Base-by-base conservation (phyloP, 169 alveolate genomes). In the Plasmodium inui region DNA sequence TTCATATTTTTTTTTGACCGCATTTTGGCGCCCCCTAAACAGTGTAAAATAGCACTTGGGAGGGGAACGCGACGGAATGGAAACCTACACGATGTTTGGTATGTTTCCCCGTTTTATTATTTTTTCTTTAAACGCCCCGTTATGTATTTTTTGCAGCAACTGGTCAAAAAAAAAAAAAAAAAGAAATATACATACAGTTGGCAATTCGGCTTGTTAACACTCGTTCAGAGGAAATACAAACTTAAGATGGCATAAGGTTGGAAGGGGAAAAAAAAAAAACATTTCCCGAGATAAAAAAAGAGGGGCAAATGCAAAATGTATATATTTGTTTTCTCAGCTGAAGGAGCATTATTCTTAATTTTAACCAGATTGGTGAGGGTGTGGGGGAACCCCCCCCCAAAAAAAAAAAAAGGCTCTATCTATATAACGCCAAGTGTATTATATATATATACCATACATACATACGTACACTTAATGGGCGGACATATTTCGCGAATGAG, bases 331-430 rank as follows among this genome's bases (percentile, higher is more conserved):
- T 83, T 57, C 26, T 67, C 37, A 83, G 81, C 44, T 28, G 30
- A 83, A 61, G 50, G 50, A 83, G 92, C n/a, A 14, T 83, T 57
- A 30, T 84, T 84, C 83, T 84, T 73, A 46, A 44, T 84, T 84
- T 74, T 32, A n/a, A 84, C 74, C 57, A 73, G 84, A 50, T 22
- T 30, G 61, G 22, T 44, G 67, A 81, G 28, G 57, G 37, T 50
- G 61, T 50, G 61, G 61, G 19, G 22, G 22, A 50, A 12, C 22
- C 61, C n/a, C n/a, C 55, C 55, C 50, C 14, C 4, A 61, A 61
- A 67, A 67, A 26, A 67, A 19, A 26, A 67, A 67, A 67, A 67
- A 67, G 19, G 30, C 14, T 3, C 30, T 61, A 57, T 19, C 30
- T 67, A 67, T 22, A 28, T 67, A 67, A 67, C 41, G 76, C 30